Evolutionary conservation across 495 filamentous ascomycete species (phyloP), one percentile per base, ranked within the genome.

Genomic region (Tuber umbilicatum): DNA sequence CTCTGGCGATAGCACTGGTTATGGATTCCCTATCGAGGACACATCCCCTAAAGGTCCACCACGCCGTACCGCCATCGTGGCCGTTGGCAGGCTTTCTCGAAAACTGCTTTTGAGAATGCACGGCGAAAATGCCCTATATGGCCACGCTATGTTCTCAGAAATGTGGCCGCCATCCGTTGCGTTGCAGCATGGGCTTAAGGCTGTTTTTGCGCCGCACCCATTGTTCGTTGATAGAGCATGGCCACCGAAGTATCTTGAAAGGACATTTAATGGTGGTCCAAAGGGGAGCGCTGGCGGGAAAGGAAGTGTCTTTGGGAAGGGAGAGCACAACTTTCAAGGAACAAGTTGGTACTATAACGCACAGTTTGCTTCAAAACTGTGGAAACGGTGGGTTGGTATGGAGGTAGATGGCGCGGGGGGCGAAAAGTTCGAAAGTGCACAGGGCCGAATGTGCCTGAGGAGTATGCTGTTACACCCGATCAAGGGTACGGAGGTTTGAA

Each of bases 281-380:
- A 93, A 97, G 81, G 93, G 93, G 42, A 92, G 92, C 0, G 88
- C 88, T 2, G 90, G 90, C 31, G 78, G 77, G 21, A 41, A 78
- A 0, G 37, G 27, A 35, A 68, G 73, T 1, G 80, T 82, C 23
- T 82, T 79, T 75, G 80, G 80, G 5, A 74, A 70, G 43, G 86
- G 91, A 35, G 94, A 97, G 83, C 93, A 97, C 80, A 97, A 97
- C 81, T 92, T 97, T 83, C 83, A 84, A 60, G 94, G 95, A 1
- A 89, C 91, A 60, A 97, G 90, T 21, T 99, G 95, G 95, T 97
- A 94, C 83, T 97, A 97, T 82, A 92, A 97, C 79, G 92, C 93
- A 3, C 91, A 91, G 0, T 97, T 96, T 79, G 88, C 92, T 37
- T 88, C 88, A 9, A 93, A 93, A 78, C 81, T 98, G 80, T 98